These are phyloP conservation scores for Avicennia marina DNA, from an alignment of 257 asterid genomes.

Conservation along the genomic window DNA sequence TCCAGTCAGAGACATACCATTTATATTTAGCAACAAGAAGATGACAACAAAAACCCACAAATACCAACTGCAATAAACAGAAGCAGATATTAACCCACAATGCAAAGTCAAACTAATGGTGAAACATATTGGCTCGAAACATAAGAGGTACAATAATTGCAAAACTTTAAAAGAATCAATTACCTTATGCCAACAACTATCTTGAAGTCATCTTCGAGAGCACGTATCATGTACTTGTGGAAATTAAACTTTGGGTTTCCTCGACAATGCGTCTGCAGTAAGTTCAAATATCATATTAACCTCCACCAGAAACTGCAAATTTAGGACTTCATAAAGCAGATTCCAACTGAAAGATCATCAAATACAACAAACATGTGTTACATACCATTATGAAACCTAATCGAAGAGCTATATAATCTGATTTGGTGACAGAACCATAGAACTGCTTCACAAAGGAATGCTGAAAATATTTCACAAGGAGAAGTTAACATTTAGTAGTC, in stretches of 20 bases:
- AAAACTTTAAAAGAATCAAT: slow-evolving; percentile 26
- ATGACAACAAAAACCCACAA: slow-evolving; percentile 85
- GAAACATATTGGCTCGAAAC: slow-evolving; percentile 2
- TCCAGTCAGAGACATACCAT: slow-evolving; percentile 59
- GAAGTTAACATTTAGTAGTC: slow-evolving; percentile 8
- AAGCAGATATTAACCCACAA: slow-evolving; percentile 14
- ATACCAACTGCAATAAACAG: slow-evolving; percentile 78
- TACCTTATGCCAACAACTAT: slow-evolving; percentile 94
- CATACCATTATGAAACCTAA: slow-evolving; percentile 84
- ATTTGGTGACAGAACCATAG: slow-evolving; percentile 83
- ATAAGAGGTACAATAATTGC: not conserved
- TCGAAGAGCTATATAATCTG: slow-evolving; percentile 85
- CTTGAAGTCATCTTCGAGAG: slow-evolving; percentile 92
- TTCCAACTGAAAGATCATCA: not conserved
- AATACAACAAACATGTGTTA: too few relatives aligned
- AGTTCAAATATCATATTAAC: not conserved
- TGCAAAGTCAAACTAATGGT: too few relatives aligned
- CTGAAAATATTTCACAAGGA: slow-evolving; percentile 39
- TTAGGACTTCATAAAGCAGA: slow-evolving; percentile 11
- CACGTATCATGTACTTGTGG: slow-evolving; percentile 97
- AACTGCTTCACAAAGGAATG: slow-evolving; percentile 89
- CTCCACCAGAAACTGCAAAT: too few relatives aligned
- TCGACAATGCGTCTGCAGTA: slow-evolving; percentile 75
- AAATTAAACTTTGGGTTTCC: slow-evolving; percentile 89
- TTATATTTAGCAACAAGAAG: slow-evolving; percentile 74